Conservation (phyloP, 179 eudicot genomes). For the Silene noctiflora region DNA sequence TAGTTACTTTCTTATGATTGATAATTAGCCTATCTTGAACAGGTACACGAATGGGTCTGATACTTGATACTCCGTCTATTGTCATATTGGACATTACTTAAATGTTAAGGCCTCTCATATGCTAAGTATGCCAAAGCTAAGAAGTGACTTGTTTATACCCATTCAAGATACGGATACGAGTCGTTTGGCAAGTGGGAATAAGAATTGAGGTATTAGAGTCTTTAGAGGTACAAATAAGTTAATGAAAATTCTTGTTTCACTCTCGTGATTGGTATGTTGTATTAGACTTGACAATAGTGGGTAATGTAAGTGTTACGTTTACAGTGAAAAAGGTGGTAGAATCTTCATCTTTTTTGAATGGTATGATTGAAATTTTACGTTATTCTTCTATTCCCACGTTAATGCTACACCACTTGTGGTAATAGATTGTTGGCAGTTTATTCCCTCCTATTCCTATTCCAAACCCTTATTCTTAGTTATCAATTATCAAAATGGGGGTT, state of each 20-base stretch:
- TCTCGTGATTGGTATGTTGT: background rate
- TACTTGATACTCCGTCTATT: background rate
- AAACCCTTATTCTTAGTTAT: background rate
- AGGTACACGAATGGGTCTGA: background rate
- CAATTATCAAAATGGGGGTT: background rate
- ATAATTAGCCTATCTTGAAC: background rate
- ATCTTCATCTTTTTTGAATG: background rate
- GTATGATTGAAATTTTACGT: background rate
- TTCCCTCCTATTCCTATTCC: background rate
- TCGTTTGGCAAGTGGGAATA: background rate
- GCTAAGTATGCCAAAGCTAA: background rate
- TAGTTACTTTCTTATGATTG: constrained; percentile 27
- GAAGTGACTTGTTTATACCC: background rate
- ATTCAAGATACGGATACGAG: background rate
- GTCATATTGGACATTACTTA: background rate
- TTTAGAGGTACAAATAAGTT: background rate
- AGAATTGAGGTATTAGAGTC: background rate
- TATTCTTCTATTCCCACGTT: background rate
- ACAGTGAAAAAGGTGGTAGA: background rate
- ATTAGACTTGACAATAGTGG: background rate
- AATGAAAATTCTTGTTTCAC: background rate
- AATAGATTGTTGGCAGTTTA: background rate
- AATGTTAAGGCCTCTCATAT: background rate
- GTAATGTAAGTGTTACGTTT: background rate
- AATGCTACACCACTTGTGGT: background rate